Evolutionary conservation across 2,329 filamentous ascomycete species (phyloP), one percentile per base, ranked within the genome.

Genomic region (Zalaria sp.): DNA sequence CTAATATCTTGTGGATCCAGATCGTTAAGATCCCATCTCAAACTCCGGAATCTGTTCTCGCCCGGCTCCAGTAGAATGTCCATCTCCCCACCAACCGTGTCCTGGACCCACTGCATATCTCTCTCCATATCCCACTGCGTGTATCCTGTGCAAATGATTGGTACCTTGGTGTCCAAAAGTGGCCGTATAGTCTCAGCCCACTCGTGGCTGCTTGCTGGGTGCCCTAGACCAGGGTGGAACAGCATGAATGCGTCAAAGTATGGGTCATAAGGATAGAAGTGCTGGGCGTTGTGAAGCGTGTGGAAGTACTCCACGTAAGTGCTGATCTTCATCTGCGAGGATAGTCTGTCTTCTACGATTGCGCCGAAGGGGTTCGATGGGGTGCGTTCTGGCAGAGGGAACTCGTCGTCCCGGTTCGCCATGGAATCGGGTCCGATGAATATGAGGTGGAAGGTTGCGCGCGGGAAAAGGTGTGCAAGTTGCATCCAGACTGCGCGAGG

Each of bases 301-400:
- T 98, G 89, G 67, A 93, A 98, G 66, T 98, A 95, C 53, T 98
- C 91, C 40, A 96, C 89, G 55, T 88, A 94, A 0, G 93, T 98
- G 60, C 82, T 91, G 56, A 98, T 93, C 69, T 98, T 98, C 77
- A 96, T 79, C 50, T 82, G 81, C 42, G 82, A 79, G 57, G 82
- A 85, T 5, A 98, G 73, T 40, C 89, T 79, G 60, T 93, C 89
- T 64, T 98, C 93, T 9, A 95, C 77, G 40, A 98, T 73, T n/a
- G 84, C 85, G 35, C 91, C 91, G 52, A 88, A 98, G 1, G 91
- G 91, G 57, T 98, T 98, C 6, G 69, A 66, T 0, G 88, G 69
- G 2, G 86, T 95, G 43, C 88, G 79, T 51, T 83, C 75, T 1
- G 93, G 91, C 2, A 96, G 72, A 1, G 91, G 91, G 57, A 93